Evolutionary conservation across 1,139 yeast genomes (phyloP), one percentile per base, ranked within the genome.

Genomic region (Candida sp.): DNA sequence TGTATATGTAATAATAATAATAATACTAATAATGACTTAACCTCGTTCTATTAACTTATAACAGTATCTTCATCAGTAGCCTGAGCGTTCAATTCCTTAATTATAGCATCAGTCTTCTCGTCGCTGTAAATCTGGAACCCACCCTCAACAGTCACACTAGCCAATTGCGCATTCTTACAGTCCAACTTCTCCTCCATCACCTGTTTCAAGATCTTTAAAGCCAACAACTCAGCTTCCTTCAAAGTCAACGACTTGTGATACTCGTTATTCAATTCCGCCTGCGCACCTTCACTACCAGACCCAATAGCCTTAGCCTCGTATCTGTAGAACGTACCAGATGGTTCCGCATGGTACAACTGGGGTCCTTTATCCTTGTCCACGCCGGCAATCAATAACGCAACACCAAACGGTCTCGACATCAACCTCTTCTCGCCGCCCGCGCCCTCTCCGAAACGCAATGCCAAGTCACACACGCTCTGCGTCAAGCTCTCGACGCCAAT

Each of bases 401-500:
- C 99, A 67, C 99, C 99, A 70, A 96, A 96, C 8, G 99, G 99
- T 74, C 99, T 86, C 4, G 98, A 91, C 99, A 96, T 96, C 62
- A 93, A 82, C 68, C 97, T 83, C 70, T 96, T 96, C 68, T 94
- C 98, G 54, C 98, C 99, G 43, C 94, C 88, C 8, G 98, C 99
- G 59, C 98, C 98, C 75, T 94, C 99, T 55, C 99, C 99, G 63
- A 96, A 96, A 67, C 98, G 83, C 62, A 96, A 79, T 2, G 99
- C 99, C 67, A 96, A 81, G 73, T 96, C 99, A 71, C 99, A 94
- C 27, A 96, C 97, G 1, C 96, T 86, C 71, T 96, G 99, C 11
- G 99, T 93, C 63, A 94, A 84, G 48, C 96, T 85, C 70, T 96
- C 99, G 37, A 94, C 96, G 53, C 90, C 89, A 63, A 94, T 91